phyloP scores from a whole-genome alignment of 1,139 yeast species.

The Diutina rugosa region DNA sequence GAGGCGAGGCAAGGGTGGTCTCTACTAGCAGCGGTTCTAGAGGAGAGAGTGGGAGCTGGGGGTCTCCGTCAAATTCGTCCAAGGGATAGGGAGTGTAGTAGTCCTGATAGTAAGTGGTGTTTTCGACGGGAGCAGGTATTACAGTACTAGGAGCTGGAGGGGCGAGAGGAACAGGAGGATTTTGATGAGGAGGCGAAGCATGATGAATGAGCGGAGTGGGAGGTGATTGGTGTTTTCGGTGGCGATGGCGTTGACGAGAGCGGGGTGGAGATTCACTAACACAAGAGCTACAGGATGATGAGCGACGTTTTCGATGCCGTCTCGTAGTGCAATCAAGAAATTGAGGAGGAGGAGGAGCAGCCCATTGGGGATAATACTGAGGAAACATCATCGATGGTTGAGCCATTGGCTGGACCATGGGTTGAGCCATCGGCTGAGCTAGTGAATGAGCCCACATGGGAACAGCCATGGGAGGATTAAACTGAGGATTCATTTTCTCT shows the following conservation, averaged over 20 bases:
- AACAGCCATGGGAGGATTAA: neutral
- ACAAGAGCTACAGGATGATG: neutral
- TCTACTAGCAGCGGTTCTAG: neutral
- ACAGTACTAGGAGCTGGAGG: neutral
- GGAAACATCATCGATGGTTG: neutral
- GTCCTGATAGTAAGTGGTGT: neutral
- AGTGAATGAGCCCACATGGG: neutral
- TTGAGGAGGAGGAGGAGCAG: neutral
- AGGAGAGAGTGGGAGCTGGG: neutral
- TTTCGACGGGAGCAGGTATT: neutral
- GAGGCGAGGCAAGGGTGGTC: neutral
- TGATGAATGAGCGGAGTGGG: neutral
- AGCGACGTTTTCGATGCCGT: neutral
- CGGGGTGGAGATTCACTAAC: too few species aligned
- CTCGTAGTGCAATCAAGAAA: neutral
- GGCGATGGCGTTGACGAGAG: neutral
- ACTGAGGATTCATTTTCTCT: neutral
- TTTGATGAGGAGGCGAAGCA: neutral
- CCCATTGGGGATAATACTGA: neutral
- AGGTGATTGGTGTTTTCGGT: neutral
- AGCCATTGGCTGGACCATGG: too few species aligned
- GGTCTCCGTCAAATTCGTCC: neutral
- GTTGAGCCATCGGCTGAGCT: neutral
- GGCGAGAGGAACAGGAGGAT: neutral
- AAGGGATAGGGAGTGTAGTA: neutral